phyloP scores from a whole-genome alignment of 108 stramenopile species.

The Skeletonema menzelii region DNA sequence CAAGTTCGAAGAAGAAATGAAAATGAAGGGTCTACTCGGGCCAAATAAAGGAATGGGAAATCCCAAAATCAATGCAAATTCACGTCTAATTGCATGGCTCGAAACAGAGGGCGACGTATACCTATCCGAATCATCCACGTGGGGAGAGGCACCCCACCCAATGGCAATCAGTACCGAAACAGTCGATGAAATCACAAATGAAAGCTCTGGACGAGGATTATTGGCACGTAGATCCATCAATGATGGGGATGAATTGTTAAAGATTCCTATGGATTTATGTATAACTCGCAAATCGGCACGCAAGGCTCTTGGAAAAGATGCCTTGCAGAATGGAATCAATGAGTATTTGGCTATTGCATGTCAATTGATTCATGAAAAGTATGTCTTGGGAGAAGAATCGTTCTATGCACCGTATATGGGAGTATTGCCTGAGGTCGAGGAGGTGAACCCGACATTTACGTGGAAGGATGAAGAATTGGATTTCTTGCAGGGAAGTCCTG shows the following conservation, averaged over 20 bases:
- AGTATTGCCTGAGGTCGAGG: slow-evolving; percentile 85
- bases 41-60: slow-evolving; percentile 42
- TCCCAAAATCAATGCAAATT: slow-evolving; percentile 72
- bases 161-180: slow-evolving; percentile 93
- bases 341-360: slow-evolving; percentile 96
- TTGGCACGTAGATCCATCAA: slow-evolving; percentile 87
- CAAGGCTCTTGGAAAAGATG: slow-evolving; percentile 76
- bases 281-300: slow-evolving; percentile 84
- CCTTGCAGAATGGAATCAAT: slow-evolving; percentile 76
- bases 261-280: slow-evolving; percentile 84
- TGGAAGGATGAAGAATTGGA: slow-evolving; percentile 92
- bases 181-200: slow-evolving; percentile 90
- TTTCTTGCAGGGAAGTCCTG: slow-evolving; percentile 88
- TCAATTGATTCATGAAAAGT: slow-evolving; percentile 89
- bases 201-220: slow-evolving; percentile 90
- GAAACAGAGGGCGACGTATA: slow-evolving; percentile 78
- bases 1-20: slow-evolving; percentile 83
- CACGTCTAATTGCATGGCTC: slow-evolving; percentile 80
- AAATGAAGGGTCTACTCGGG: slow-evolving; percentile 77
- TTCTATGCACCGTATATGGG: slow-evolving; percentile 87
- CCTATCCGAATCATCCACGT: slow-evolving; percentile 76
- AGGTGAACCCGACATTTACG: slow-evolving; percentile 94
- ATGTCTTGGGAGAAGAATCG: slow-evolving; percentile 67
- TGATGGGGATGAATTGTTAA: slow-evolving; percentile 88
- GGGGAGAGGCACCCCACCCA: slow-evolving; percentile 96